phyloP scores from a whole-genome alignment of 139 green algal species.

The Chlorella sorokiniana region DNA sequence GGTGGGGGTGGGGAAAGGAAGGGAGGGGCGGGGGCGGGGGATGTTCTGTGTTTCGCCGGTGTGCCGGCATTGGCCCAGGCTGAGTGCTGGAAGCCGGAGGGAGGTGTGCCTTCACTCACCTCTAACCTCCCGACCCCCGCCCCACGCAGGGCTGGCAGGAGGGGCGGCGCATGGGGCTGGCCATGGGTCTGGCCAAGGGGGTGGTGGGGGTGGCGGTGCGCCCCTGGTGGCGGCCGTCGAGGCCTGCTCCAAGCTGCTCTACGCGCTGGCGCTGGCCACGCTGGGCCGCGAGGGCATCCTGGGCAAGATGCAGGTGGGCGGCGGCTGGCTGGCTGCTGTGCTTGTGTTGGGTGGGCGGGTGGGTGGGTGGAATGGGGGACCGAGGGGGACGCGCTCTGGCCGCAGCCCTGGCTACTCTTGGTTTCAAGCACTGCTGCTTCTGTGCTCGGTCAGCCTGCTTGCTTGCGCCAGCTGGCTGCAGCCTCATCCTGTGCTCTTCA shows the following conservation, averaged over 20 bases:
- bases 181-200: conserved; percentile 70
- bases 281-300: conserved; percentile 83
- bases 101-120: no score
- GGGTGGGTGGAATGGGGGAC: no score
- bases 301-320: conserved; percentile 63
- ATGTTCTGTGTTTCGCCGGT: not conserved
- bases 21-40: not conserved
- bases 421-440: no score
- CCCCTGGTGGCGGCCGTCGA: conserved; percentile 70
- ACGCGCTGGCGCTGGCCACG: conserved; percentile 72
- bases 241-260: conserved; percentile 54
- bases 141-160: conserved; percentile 53
- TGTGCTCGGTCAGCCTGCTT: no score
- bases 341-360: conserved; percentile 26
- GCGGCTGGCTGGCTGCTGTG: not conserved
- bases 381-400: no score
- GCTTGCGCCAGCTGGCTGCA: conserved; percentile 43
- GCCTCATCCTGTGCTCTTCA: not conserved
- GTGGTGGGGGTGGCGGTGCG: conserved; percentile 62
- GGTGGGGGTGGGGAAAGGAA: not conserved
- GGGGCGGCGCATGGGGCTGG: conserved; percentile 45
- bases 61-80: not conserved
- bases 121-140: no score
- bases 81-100: no score
- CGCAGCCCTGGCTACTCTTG: no score